Percentiles rank a stretch among this genome's conserved stretches.
These are phyloP conservation scores for Saturnispora kantuleensis DNA, from an alignment of 805 yeast species.

Conservation along the genomic window DNA sequence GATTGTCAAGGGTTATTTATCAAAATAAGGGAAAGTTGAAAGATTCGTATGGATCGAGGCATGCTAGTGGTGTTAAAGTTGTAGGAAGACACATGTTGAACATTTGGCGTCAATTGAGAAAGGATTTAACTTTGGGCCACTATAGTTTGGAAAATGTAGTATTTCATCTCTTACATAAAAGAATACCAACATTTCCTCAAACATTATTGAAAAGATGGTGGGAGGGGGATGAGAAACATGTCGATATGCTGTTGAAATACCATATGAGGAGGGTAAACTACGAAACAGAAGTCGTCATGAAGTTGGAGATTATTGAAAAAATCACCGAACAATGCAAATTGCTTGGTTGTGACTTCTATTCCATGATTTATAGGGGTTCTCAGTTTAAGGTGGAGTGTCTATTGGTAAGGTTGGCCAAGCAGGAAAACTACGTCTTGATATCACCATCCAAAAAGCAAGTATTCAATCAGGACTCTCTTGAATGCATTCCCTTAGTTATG, in stretches of 20 bases:
- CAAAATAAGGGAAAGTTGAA: slow-evolving; percentile 44
- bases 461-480: slow-evolving; percentile 73
- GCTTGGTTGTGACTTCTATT: slow-evolving; percentile 81
- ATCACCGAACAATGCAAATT: slow-evolving; percentile 78
- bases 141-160: slow-evolving; percentile 73
- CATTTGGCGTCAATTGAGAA: slow-evolving; percentile 68
- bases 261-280: slow-evolving; percentile 35
- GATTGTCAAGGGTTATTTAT: slow-evolving; percentile 48
- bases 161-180: slow-evolving; percentile 52
- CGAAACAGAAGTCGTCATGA: slow-evolving; percentile 39
- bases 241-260: slow-evolving; percentile 35
- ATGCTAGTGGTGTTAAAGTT: slow-evolving; percentile 57
- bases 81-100: slow-evolving; percentile 80
- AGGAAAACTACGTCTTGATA: slow-evolving; percentile 59
- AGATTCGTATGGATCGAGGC: slow-evolving; percentile 75
- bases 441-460: slow-evolving; percentile 81
- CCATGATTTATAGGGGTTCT: slow-evolving; percentile 84
- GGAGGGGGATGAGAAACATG: slow-evolving; percentile 16
- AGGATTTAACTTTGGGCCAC: slow-evolving; percentile 51
- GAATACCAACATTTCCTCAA: slow-evolving; percentile 55
- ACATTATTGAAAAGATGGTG: slow-evolving; percentile 41
- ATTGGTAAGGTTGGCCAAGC: slow-evolving; percentile 60
- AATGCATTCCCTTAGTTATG: slow-evolving; percentile 83
- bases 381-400: slow-evolving; percentile 91
- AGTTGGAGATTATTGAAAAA: slow-evolving; percentile 56